Base-by-base conservation (phyloP, 2,329 filamentous ascomycete species). In the Pestalotiopsis fici region DNA sequence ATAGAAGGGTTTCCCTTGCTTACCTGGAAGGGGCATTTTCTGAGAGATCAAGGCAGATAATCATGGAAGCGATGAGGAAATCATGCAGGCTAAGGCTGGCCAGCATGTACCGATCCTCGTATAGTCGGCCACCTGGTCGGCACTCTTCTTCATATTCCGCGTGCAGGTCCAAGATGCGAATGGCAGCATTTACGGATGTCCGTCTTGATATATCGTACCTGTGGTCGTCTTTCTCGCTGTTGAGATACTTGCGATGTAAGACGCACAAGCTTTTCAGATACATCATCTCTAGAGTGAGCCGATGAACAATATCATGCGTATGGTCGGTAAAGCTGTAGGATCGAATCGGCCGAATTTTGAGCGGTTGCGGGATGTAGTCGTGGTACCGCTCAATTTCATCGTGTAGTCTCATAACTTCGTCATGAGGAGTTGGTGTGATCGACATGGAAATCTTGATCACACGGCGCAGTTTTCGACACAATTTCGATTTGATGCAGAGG, bases 41-140 rank as follows among this genome's bases (percentile, higher is more conserved):
- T 27, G 77, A 79, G 13, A 85, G 74, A 69, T 86, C 84, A 3
- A 90, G 74, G 66, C 86, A 90, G 5, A 90, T 72, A 54, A 90
- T 84, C 85, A 89, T 90, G 13, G 86, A 83, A 0, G 87, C 87
- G 21, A 89, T 81, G 28, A 90, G 76, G 68, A 88, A 90, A 70
- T 89, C 86, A 39, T 88, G 85, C 25, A 85, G 77, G 4, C 84
- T 85, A 57, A 89, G 73, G 3, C 83, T 83, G 3, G 83, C 83
- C 7, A 88, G 74, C 78, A 89, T 85, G 76, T 85, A 87, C 55
- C 83, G 80, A 62, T 88, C 84, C 50, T 83, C 80, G 66, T 83
- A 80, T 68, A 90, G 75, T 23, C 85, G 79, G 0, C 87, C 87
- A 0, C 86, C 85, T 0, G 83, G 81, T 28, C 76, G 78, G 18